These are phyloP conservation scores for Penicillium bialowiezense DNA, from an alignment of 495 filamentous ascomycete genomes.

Conservation along the genomic window DNA sequence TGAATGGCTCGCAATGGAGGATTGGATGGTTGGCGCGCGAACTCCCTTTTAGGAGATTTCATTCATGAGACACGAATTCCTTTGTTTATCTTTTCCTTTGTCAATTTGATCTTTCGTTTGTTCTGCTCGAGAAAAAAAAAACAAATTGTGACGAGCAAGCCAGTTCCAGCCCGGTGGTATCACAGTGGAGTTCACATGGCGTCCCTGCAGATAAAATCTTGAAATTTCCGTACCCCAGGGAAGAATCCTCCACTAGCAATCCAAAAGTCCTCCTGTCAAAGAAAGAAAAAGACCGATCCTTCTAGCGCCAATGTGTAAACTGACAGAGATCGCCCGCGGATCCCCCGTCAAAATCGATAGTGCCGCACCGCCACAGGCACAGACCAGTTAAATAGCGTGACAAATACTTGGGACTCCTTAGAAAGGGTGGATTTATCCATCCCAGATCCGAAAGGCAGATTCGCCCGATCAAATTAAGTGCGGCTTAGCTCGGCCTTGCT, in stretches of 20 bases:
- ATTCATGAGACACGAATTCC: conserved; percentile 26
- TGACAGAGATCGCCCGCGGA: conserved; percentile 21
- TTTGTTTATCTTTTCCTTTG: conserved; percentile 17
- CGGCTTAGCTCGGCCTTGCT: conserved; percentile 3
- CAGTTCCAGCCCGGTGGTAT: too few species aligned
- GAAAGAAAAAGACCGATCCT: too few species aligned
- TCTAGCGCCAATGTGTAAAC: conserved; percentile 7
- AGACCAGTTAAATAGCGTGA: conserved; percentile 10
- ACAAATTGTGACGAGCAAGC: background rate
- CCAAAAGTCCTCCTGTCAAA: background rate
- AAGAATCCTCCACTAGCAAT: background rate
- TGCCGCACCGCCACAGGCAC: conserved; percentile 29
- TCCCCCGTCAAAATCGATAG: conserved; percentile 28
- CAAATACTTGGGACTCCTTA: conserved; percentile 16
- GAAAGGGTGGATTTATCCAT: background rate
- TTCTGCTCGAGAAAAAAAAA: background rate
- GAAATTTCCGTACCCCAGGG: background rate
- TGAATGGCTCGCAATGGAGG: conserved; percentile 90
- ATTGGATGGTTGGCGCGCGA: conserved; percentile 83
- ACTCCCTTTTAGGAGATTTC: conserved; percentile 44
- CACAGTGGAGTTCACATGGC: background rate
- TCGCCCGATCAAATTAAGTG: background rate
- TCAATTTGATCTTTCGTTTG: conserved; percentile 5
- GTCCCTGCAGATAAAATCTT: conserved; percentile 12
- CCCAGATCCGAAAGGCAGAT: background rate